A percentile compares a stretch with the other conserved stretches of the same genome.
Conservation (phyloP, 2,329 filamentous ascomycete genomes). For the Drechslera avenae region DNA sequence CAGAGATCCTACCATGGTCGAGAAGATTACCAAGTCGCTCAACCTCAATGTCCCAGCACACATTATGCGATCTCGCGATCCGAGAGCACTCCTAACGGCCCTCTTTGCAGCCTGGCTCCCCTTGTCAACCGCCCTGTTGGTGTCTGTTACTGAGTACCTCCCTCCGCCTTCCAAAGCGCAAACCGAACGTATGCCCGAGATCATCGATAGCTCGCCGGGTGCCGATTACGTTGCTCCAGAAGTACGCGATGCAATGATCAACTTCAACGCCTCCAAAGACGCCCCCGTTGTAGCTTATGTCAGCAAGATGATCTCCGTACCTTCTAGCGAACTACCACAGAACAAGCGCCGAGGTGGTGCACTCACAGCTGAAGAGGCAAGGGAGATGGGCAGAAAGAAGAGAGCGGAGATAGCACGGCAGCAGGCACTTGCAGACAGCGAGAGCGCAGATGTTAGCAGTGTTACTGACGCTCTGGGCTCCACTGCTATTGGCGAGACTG, state of each 20-base stretch:
- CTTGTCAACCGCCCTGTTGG: constrained; percentile 86
- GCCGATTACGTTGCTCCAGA: constrained; percentile 69
- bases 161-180: constrained; percentile 84
- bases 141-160: constrained; percentile 91
- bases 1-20: constrained; percentile 77
- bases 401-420: constrained; percentile 84
- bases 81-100: constrained; percentile 79
- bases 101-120: constrained; percentile 91
- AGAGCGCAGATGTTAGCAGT: constrained; percentile 55
- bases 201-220: constrained; percentile 81
- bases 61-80: constrained; percentile 80
- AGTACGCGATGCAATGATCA: constrained; percentile 79
- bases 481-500: constrained; percentile 57
- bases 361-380: constrained; percentile 86
- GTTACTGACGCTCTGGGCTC: constrained; percentile 66
- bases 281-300: constrained; percentile 91
- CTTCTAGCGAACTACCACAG: constrained; percentile 86
- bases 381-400: constrained; percentile 85
- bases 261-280: constrained; percentile 71
- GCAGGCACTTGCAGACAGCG: constrained; percentile 61
- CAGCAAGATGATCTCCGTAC: constrained; percentile 97
- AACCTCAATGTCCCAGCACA: constrained; percentile 84
- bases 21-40: constrained; percentile 94
- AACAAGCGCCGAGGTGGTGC: constrained; percentile 73
- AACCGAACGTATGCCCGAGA: constrained; percentile 74